phyloP scores from a whole-genome alignment of 208 protist species.

The Trypanosoma melophagium region DNA sequence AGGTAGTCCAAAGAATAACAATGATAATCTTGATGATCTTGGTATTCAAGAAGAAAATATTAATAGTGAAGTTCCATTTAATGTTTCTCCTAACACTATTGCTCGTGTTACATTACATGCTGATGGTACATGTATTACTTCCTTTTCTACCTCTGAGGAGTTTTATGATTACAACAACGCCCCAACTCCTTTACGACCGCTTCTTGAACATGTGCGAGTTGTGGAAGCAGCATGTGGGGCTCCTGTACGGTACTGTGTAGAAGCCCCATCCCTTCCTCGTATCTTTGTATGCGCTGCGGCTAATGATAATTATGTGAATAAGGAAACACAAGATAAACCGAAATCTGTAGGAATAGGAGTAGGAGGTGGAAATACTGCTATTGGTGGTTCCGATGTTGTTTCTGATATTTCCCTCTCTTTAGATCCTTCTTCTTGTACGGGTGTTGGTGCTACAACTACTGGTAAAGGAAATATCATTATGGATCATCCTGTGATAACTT shows the following conservation, averaged over 20 bases:
- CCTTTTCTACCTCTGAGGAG: conserved; percentile 19
- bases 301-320: neutral
- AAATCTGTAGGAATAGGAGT: neutral
- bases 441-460: too few relatives aligned
- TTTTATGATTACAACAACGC: neutral
- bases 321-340: neutral
- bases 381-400: too few relatives aligned
- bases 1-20: neutral
- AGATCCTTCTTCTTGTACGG: too few relatives aligned
- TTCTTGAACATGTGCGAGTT: conserved; percentile 34
- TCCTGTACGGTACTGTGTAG: conserved; percentile 63
- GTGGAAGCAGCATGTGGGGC: conserved; percentile 28
- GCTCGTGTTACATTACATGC: conserved; percentile 53
- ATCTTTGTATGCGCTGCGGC: conserved; percentile 49
- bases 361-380: neutral
- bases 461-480: too few relatives aligned
- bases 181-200: conserved; percentile 21
- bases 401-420: too few relatives aligned
- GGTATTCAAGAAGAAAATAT: too few relatives aligned
- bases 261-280: conserved; percentile 64
- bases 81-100: conserved; percentile 4
- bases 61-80: too few relatives aligned
- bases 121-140: conserved; percentile 67
- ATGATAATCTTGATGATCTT: neutral
- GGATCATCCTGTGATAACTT: too few relatives aligned